Base-by-base conservation (phyloP, 495 filamentous ascomycete species). In the Penicilliopsis zonata region DNA sequence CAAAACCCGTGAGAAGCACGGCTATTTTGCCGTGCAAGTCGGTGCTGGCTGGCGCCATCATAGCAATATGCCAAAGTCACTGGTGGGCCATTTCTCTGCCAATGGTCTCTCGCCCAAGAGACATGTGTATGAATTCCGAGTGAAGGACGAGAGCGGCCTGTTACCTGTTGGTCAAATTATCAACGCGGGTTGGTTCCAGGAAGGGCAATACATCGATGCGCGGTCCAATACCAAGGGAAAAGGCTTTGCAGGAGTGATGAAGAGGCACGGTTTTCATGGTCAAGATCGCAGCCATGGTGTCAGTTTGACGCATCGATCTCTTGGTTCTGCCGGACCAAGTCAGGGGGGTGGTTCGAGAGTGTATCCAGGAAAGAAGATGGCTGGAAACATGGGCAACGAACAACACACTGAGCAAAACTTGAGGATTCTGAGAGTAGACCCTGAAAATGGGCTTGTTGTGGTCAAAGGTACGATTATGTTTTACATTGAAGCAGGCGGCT, bases 181-280 rank as follows among this genome's bases (percentile, higher is more conserved):
- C 42, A 60, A 67, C 34, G 82, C 90, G 16, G 74, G 79, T 38
- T 92, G 87, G 80, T 95, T 95, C 59, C 63, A 75, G 41, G 74
- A 84, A 49, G 90, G 90, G 5, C 85, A 94, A 65, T 92, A 70
- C 52, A 78, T 98, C 12, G 90, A 98, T 65, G 74, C 82, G 29
- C 69, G 77, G 49, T 78, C 75, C 14, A 76, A 78, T 47, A 76
- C 72, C 30, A 72, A 78, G 49, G 90, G 90, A 18, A 86, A 80
- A 66, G 90, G 88, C 0, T 96, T 94, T 58, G 83, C 81, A 4
- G 90, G 90, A 69, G 90, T 85, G 35, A 98, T 98, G 88, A 98
- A 98, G 72, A 67, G 82, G 38, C 79, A 85, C 47, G 86, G 86
- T 1, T 96, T 84, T 48, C 44, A 59, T 12, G 90, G 90, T 39